Base-by-base conservation (phyloP, 257 asterid genomes). In the Leonotis leonurus region DNA sequence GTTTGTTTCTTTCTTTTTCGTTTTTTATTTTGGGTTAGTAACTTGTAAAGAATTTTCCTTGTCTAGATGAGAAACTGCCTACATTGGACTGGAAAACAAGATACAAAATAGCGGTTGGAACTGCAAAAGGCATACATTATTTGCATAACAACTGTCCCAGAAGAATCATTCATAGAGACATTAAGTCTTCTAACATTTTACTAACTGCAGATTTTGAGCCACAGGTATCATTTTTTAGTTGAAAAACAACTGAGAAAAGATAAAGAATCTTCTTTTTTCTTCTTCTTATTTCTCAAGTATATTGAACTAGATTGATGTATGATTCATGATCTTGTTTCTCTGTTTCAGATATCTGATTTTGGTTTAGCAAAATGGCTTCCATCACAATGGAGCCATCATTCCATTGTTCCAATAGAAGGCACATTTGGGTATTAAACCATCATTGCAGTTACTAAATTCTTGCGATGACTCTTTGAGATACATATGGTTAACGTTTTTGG, bases 351-450 rank as follows among this genome's bases (percentile, higher is more conserved):
- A 70, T 92, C 97, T 21, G 97, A 92, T 67, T 92, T 92, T 67
- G 99, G 99, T 24, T 73, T 92, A 22, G 97, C 99, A 36, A 92
- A 92, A 80, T 92, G 99, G 99, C 99, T 92, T 64, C 99, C 99
- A 33, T 86, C 99, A 20, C 93, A 92, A 56, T 92, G 95, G 99
- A 89, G 83, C 21, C 99, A 92, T 63, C 97, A 89, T 67, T 89
- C 97, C 5, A 85, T 92, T 55, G 94, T 74, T 71, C 99, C 97
- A 54, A 92, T 92, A 40, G 99, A 92, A 80, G 99, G 99, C 27
- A 92, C 99, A 69, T 89, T 92, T 72, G 99, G 99, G 96, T 85
- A 86, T 49, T 26, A 1, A 22, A 13, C 3, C 49, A 25, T 35
- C 35, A 22, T 5, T 16, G 5, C 20, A 51, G 33, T 27, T 6